These are phyloP conservation scores for Aspergillus indologenus DNA, from an alignment of 495 filamentous ascomycete species.

Conservation along the genomic window DNA sequence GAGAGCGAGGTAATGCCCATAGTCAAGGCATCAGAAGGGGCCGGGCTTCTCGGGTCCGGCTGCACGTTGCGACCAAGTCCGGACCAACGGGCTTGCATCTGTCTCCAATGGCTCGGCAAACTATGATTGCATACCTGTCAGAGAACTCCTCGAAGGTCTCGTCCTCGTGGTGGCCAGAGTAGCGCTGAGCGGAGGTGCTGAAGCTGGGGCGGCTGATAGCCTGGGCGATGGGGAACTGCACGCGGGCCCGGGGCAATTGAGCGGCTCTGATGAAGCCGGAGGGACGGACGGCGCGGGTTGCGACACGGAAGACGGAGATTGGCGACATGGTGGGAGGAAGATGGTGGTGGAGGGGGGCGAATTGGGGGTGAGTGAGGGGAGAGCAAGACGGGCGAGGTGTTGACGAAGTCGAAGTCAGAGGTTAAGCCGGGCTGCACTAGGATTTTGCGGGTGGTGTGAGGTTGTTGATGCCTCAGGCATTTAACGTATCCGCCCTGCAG, in stretches of 20 bases:
- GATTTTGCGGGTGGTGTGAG: constrained; percentile 53
- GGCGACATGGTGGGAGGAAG: constrained; percentile 56
- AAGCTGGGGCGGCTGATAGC: constrained; percentile 57
- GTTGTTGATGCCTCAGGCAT: constrained; percentile 29
- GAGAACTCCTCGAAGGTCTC: constrained; percentile 99
- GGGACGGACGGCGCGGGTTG: constrained; percentile 64
- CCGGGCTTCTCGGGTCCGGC: not conserved
- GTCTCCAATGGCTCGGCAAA: constrained; percentile 29
- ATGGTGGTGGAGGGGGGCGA: constrained; percentile 29
- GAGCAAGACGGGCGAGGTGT: constrained; percentile 34
- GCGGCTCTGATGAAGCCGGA: constrained; percentile 54
- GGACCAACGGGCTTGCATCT: constrained; percentile 5
- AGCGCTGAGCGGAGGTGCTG: constrained; percentile 63
- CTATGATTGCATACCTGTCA: constrained; percentile 70
- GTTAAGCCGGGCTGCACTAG: constrained; percentile 31
- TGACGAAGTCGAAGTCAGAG: constrained; percentile 35
- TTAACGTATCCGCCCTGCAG: not conserved
- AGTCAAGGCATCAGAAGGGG: constrained; percentile 10
- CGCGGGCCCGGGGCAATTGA: constrained; percentile 58
- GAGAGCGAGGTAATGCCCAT: constrained; percentile 1
- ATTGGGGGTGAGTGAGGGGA: constrained; percentile 34
- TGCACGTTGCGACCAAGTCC: constrained; percentile 13
- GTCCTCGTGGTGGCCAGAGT: constrained; percentile 65
- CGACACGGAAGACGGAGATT: constrained; percentile 64
- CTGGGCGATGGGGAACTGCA: constrained; percentile 52